Conservation (phyloP, 768 basidiomycete genomes). For the Daedaleopsis nitida region DNA sequence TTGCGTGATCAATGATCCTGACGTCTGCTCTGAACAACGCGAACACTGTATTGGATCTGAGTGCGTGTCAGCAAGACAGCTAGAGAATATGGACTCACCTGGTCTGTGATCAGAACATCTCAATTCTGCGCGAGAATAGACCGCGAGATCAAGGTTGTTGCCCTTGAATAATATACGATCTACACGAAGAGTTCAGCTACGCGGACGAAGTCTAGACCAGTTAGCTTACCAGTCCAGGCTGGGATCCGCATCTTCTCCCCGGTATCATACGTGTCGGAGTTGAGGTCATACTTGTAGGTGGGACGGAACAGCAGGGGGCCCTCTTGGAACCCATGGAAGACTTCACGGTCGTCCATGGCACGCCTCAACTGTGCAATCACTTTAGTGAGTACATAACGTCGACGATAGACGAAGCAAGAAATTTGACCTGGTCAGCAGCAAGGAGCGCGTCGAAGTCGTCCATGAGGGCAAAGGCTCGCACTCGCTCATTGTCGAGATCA, state of each 20-base stretch:
- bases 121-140: slow-evolving; percentile 85
- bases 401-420: slow-evolving; percentile 22
- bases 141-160: slow-evolving; percentile 62
- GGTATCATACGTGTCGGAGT: slow-evolving; percentile 87
- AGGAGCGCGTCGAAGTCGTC: slow-evolving; percentile 76
- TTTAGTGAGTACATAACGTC: not conserved
- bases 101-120: slow-evolving; percentile 95
- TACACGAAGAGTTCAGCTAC: slow-evolving; percentile 29
- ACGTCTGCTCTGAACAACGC: slow-evolving; percentile 80
- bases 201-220: not conserved
- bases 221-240: slow-evolving; percentile 86
- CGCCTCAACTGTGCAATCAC: slow-evolving; percentile 60
- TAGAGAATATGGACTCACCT: slow-evolving; percentile 46
- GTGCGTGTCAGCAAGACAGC: not conserved
- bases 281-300: slow-evolving; percentile 89
- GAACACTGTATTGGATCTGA: slow-evolving; percentile 58
- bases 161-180: slow-evolving; percentile 94
- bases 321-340: slow-evolving; percentile 84
- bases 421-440: slow-evolving; percentile 78
- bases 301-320: slow-evolving; percentile 91
- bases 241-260: slow-evolving; percentile 97
- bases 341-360: slow-evolving; percentile 70
- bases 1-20: slow-evolving; percentile 75
- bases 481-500: slow-evolving; percentile 80
- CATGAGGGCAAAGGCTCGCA: slow-evolving; percentile 61